Evolutionary conservation across 176 grass and related monocot genomes (phyloP).

Genomic region (Puya raimondii): DNA sequence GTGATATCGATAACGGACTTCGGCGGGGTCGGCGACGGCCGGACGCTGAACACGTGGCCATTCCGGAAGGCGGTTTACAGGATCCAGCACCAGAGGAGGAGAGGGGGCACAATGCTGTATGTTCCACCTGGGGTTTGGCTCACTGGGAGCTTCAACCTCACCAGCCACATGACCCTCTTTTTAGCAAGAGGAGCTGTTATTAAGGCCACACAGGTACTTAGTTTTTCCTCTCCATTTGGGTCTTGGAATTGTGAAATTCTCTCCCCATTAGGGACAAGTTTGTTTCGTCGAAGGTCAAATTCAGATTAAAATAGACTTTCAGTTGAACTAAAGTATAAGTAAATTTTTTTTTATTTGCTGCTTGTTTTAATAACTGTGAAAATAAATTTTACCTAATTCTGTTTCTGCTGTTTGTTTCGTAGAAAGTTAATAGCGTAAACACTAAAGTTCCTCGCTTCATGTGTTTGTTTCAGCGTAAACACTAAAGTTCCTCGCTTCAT

Average conservation of each 20-base stretch:
- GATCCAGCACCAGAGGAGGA: slow-evolving; percentile 50
- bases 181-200: slow-evolving; percentile 65
- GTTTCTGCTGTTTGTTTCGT: too few species aligned
- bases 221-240: background rate
- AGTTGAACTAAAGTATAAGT: too few species aligned
- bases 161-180: slow-evolving; percentile 85
- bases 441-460: too few species aligned
- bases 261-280: background rate
- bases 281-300: background rate
- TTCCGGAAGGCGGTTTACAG: slow-evolving; percentile 62
- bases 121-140: slow-evolving; percentile 66
- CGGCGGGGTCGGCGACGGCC: slow-evolving; percentile 62
- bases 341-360: too few species aligned
- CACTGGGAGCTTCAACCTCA: slow-evolving; percentile 85
- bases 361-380: too few species aligned
- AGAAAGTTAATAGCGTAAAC: too few species aligned
- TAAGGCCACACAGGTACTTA: slow-evolving; percentile 43
- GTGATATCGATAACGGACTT: slow-evolving; percentile 52
- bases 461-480: too few species aligned
- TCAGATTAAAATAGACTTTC: too few species aligned
- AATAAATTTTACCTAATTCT: too few species aligned
- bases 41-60: slow-evolving; percentile 66
- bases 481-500: too few species aligned
- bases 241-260: background rate
- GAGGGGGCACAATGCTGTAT: slow-evolving; percentile 45